Base-by-base conservation (phyloP, 2,329 filamentous ascomycete genomes). In the Calonectria naviculata region DNA sequence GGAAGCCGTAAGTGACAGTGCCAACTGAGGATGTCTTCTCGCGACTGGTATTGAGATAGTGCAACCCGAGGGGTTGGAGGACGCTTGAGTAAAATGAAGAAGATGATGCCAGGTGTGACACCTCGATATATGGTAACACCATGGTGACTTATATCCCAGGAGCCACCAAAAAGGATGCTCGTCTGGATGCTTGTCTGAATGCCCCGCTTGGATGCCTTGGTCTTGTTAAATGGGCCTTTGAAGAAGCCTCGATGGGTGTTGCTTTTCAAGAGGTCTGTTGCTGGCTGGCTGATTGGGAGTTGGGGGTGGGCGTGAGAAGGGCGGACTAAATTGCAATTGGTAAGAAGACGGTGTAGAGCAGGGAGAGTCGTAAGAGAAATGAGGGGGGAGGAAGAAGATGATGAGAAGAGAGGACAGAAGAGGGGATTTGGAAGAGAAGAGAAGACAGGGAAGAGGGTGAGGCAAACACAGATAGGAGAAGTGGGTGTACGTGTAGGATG, bases 11-110 rank as follows among this genome's bases (percentile, higher is more conserved):
- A 52, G 84, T 83, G 67, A 76, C 71, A 36, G 75, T 79, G 5
- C 77, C 77, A 73, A 88, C 81, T 24, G 82, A 83, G 6, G 82
- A 76, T n/a, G 68, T 65, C 34, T 75, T 73, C 31, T 79, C 78
- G 46, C 77, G 78, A 54, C 72, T 70, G 36, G 73, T 72, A 46
- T 67, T 62, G 52, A 82, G 68, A 68, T 92, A 97, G 71, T 89
- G 89, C 72, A 97, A 91, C 42, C 93, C 93, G 26, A 97, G 88
- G 4, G 94, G 93, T 76, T 96, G 94, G 9, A 94, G 88, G 74
- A 95, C 88, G 73, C 93, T 90, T 26, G 95, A 90, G 83, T 95
- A 97, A 86, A 97, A 97, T 9, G 94, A 97, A 61, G 93, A 91
- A 4, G 95, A 93, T 41, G 92, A 91, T 66, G 94, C 90, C 65